phyloP scores from a whole-genome alignment of 176 grass and related monocot genomes.

The Melocanna baccifera region DNA sequence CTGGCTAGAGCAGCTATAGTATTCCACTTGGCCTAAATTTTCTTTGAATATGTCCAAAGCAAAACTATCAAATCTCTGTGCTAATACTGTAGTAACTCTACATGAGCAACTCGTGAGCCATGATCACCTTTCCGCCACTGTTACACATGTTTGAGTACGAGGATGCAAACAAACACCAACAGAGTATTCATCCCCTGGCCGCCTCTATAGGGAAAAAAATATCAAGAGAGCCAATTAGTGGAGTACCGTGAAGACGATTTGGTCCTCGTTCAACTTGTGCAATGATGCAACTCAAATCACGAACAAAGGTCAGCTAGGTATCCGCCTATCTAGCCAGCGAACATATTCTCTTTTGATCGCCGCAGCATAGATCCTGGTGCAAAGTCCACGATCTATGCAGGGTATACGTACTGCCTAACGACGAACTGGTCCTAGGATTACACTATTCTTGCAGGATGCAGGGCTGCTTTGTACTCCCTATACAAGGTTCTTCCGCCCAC shows the following conservation, averaged over 20 bases:
- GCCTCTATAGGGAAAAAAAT: background rate
- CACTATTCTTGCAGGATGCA: background rate
- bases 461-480: too few relatives aligned
- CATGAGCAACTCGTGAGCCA: slow-evolving; percentile 3
- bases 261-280: background rate
- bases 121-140: background rate
- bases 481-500: too few relatives aligned
- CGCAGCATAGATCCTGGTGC: background rate
- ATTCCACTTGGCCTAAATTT: background rate
- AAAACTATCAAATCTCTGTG: background rate
- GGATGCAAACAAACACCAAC: background rate
- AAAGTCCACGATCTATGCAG: background rate
- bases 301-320: background rate
- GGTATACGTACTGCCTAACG: background rate
- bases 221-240: background rate
- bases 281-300: background rate
- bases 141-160: background rate
- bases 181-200: background rate
- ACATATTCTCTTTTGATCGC: background rate
- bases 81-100: background rate
- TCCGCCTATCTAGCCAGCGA: background rate
- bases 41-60: slow-evolving; percentile 9
- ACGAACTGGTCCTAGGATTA: background rate
- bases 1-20: background rate
- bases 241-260: background rate